Percentiles rank a stretch among this genome's conserved stretches.
Conservation (phyloP, 139 green algal species). For the Chlorella ohadii region DNA sequence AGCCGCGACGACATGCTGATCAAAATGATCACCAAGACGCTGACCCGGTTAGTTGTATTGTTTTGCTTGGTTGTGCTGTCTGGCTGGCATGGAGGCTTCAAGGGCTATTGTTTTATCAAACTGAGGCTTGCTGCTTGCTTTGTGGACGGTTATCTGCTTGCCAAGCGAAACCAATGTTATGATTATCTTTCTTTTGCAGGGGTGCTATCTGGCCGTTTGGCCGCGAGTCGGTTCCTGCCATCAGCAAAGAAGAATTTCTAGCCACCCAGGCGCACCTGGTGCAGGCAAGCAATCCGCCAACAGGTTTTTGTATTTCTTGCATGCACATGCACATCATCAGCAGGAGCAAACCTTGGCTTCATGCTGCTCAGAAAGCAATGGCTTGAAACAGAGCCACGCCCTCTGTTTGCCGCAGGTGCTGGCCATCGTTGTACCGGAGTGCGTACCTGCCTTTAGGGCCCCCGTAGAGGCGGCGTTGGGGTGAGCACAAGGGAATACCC, state of each 20-base stretch:
- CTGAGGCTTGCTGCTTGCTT: no score
- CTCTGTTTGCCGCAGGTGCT: conserved; percentile 30
- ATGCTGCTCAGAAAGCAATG: no score
- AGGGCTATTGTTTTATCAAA: no score
- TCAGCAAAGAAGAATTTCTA: conserved; percentile 64
- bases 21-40: conserved; percentile 20
- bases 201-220: conserved; percentile 38
- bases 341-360: no score
- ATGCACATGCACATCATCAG: no score
- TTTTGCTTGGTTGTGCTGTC: no score
- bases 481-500: no score
- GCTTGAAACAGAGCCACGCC: no score
- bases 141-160: no score
- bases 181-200: neutral
- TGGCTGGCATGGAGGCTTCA: no score
- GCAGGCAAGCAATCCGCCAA: conserved; percentile 17
- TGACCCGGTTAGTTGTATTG: no score
- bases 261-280: conserved; percentile 60
- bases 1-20: conserved; percentile 42
- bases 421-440: conserved; percentile 23
- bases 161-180: neutral
- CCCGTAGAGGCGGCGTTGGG: neutral
- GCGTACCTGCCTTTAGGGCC: neutral
- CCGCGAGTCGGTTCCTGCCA: conserved; percentile 29
- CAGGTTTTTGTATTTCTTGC: no score